Evolutionary conservation across 805 yeast species (phyloP).

Genomic region (Kodamaea neixiangensis): DNA sequence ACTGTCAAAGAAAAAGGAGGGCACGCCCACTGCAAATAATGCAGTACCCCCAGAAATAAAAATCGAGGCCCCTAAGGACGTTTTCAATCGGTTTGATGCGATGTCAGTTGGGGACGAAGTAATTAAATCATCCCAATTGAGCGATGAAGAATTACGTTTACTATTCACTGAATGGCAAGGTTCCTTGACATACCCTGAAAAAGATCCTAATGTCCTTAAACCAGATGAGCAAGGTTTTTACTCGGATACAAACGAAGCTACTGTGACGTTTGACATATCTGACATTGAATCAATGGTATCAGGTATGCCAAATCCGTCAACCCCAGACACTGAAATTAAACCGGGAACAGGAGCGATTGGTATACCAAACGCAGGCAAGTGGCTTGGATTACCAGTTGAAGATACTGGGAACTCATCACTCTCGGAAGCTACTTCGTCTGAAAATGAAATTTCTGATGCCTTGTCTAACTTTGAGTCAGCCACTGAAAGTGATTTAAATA

Average conservation of each 20-base stretch:
- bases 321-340: not conserved
- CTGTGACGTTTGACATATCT: constrained; percentile 23
- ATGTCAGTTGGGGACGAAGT: constrained; percentile 8
- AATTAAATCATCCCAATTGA: constrained; percentile 9
- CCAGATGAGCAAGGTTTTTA: constrained; percentile 46
- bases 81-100: not conserved
- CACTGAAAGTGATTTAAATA: not conserved
- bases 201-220: constrained; percentile 14
- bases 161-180: constrained; percentile 28
- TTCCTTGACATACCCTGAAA: constrained; percentile 28
- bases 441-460: not conserved
- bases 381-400: constrained; percentile 9
- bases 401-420: constrained; percentile 12
- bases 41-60: constrained; percentile 1
- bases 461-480: not conserved
- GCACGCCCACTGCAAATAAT: not conserved
- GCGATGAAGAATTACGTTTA: constrained; percentile 12
- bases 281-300: constrained; percentile 31
- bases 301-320: not conserved
- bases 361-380: not conserved
- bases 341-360: not conserved
- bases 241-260: constrained; percentile 22
- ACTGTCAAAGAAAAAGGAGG: constrained; percentile 6
- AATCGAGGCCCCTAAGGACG: constrained; percentile 3
- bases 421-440: not conserved